Conservation (phyloP, 495 filamentous ascomycete genomes). For the Haplographium delicatum region DNA sequence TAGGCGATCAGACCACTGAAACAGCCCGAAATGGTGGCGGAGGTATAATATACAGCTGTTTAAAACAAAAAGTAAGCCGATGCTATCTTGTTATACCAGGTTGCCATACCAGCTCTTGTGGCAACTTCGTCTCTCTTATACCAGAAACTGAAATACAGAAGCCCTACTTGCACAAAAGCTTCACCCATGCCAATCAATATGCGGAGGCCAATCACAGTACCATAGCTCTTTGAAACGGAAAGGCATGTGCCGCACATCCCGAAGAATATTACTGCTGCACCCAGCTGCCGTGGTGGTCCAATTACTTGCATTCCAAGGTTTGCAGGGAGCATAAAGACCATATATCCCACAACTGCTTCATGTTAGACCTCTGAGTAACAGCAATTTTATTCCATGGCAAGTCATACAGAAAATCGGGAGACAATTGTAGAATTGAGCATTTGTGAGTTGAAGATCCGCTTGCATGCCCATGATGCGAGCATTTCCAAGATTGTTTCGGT, state of each 20-base stretch:
- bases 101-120: conserved; percentile 7
- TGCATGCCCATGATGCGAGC: conserved; percentile 35
- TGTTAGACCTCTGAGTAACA: no score
- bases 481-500: conserved; percentile 39
- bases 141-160: conserved; percentile 5
- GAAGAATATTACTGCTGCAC: not conserved
- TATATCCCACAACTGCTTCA: conserved; percentile 10
- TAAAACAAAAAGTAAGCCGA: conserved; percentile 20
- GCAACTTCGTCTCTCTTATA: conserved; percentile 6
- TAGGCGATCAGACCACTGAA: conserved; percentile 48
- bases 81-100: not conserved
- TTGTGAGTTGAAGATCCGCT: conserved; percentile 26
- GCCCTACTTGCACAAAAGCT: conserved; percentile 1
- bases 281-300: not conserved
- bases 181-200: conserved; percentile 2
- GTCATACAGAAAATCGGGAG: conserved; percentile 6
- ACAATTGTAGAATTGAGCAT: conserved; percentile 20
- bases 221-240: not conserved
- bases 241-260: conserved; percentile 1
- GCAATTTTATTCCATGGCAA: no score
- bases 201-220: not conserved
- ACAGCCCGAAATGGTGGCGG: conserved; percentile 40
- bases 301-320: not conserved
- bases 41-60: conserved; percentile 31
- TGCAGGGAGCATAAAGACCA: conserved; percentile 1